A percentile compares a stretch with the other conserved stretches of the same genome.
Conservation (phyloP, 768 basidiomycete species). For the Strobilomyces echinocephalus region DNA sequence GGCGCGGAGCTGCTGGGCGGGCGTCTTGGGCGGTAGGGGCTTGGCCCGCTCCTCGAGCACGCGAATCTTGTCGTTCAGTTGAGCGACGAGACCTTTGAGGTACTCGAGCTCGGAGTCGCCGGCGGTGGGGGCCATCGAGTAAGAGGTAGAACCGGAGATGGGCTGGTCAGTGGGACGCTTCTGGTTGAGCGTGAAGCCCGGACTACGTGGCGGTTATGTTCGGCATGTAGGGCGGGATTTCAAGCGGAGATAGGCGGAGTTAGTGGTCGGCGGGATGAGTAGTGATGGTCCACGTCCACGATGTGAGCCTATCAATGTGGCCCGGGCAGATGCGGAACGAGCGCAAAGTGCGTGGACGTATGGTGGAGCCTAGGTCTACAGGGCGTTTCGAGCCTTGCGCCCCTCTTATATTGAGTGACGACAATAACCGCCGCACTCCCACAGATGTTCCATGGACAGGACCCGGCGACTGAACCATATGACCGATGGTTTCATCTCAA, state of each 20-base stretch:
- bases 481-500: not conserved
- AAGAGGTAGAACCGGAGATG: not conserved
- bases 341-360: not conserved
- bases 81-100: constrained; percentile 85
- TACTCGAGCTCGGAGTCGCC: constrained; percentile 76
- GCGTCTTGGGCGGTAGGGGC: constrained; percentile 45
- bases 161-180: not conserved
- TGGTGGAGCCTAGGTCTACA: too few species aligned
- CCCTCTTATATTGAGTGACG: not conserved
- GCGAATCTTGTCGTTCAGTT: constrained; percentile 87
- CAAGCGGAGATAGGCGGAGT: constrained; percentile 21
- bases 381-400: too few species aligned
- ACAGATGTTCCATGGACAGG: not conserved
- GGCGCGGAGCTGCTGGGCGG: constrained; percentile 77
- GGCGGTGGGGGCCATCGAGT: constrained; percentile 53
- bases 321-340: too few species aligned
- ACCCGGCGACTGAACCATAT: too few species aligned
- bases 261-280: too few species aligned
- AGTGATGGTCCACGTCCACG: too few species aligned
- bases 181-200: not conserved
- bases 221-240: constrained; percentile 11
- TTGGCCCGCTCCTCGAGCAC: constrained; percentile 70
- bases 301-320: too few species aligned
- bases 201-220: constrained; percentile 3
- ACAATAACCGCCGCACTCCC: not conserved